Percentiles rank a stretch among this genome's conserved stretches.
Evolutionary conservation across 768 basidiomycete species (phyloP).

Genomic region (Coprinopsis marcescibilis): DNA sequence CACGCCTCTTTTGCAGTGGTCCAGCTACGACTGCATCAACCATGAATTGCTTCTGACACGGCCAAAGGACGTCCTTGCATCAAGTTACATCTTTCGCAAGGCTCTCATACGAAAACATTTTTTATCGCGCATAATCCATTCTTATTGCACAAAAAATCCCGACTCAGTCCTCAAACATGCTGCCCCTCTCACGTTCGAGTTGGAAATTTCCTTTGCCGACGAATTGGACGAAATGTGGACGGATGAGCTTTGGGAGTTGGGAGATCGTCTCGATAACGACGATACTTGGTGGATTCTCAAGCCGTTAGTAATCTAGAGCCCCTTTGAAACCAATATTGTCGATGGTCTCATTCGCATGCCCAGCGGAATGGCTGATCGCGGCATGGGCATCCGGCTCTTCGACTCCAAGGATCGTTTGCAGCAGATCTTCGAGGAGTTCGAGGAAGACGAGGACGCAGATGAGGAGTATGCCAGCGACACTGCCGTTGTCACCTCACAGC

Average conservation of each 20-base stretch:
- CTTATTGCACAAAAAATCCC: slow-evolving; percentile 68
- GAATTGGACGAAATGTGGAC: slow-evolving; percentile 91
- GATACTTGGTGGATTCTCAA: slow-evolving; percentile 90
- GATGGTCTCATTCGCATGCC: slow-evolving; percentile 8
- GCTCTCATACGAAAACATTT: slow-evolving; percentile 93
- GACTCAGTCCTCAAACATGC: slow-evolving; percentile 47
- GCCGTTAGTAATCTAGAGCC: slow-evolving; percentile 42
- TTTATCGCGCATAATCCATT: slow-evolving; percentile 67
- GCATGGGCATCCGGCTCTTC: slow-evolving; percentile 92
- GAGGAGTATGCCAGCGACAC: slow-evolving; percentile 33
- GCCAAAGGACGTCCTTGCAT: slow-evolving; percentile 54
- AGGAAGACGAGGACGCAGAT: slow-evolving; percentile 44
- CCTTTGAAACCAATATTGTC: slow-evolving; percentile 1
- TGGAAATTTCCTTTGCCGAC: slow-evolving; percentile 86
- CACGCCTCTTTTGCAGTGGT: slow-evolving; percentile 62
- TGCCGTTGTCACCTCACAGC: slow-evolving; percentile 73
- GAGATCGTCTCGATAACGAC: slow-evolving; percentile 46
- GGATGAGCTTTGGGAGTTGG: slow-evolving; percentile 91
- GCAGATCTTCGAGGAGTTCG: slow-evolving; percentile 77
- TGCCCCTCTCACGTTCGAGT: slow-evolving; percentile 72
- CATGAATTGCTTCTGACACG: slow-evolving; percentile 62
- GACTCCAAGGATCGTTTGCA: slow-evolving; percentile 67
- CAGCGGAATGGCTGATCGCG: slow-evolving; percentile 90
- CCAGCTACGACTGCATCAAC: slow-evolving; percentile 81
- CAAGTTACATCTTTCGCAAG: slow-evolving; percentile 86